Evolutionary conservation across 2,329 filamentous ascomycete species (phyloP).

Genomic region (Arthrinium puccinioides): DNA sequence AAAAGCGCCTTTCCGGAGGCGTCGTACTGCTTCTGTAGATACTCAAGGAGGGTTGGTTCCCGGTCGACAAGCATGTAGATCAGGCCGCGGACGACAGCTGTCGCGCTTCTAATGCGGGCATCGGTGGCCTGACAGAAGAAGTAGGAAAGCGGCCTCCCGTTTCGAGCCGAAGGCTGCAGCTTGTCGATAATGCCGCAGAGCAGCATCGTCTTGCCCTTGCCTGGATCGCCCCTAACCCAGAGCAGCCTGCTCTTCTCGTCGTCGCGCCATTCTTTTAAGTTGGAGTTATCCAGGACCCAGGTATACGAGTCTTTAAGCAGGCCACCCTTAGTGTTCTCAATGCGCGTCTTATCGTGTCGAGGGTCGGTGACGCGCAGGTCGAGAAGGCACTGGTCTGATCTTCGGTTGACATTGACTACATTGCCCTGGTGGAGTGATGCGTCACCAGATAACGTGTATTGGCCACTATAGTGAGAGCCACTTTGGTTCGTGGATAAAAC

Average conservation of each 20-base stretch:
- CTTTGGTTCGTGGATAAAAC: background rate
- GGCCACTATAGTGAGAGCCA: background rate
- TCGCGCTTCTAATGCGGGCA: slow-evolving; percentile 16
- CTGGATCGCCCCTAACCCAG: slow-evolving; percentile 24
- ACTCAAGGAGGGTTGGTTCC: slow-evolving; percentile 20
- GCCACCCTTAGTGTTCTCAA: slow-evolving; percentile 15
- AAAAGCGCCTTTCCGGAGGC: slow-evolving; percentile 23
- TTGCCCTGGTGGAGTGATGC: background rate
- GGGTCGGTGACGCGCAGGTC: slow-evolving; percentile 10
- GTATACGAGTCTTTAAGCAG: slow-evolving; percentile 19
- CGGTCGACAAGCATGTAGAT: slow-evolving; percentile 19
- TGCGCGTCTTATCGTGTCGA: slow-evolving; percentile 11
- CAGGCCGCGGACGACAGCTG: slow-evolving; percentile 22
- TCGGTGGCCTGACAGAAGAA: slow-evolving; percentile 28
- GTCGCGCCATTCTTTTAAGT: slow-evolving; percentile 18
- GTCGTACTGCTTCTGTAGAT: slow-evolving; percentile 26
- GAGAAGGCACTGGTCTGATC: slow-evolving; percentile 6
- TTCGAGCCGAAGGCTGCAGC: slow-evolving; percentile 6
- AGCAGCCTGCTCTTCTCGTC: slow-evolving; percentile 8
- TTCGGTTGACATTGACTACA: background rate
- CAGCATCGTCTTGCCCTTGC: slow-evolving; percentile 30
- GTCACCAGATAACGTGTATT: background rate
- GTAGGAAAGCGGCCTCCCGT: slow-evolving; percentile 10
- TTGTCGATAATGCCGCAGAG: slow-evolving; percentile 18
- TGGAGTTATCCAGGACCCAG: slow-evolving; percentile 23